Base-by-base conservation (phyloP, 2,329 filamentous ascomycete species). In the Bimuria novae-zelandiae region DNA sequence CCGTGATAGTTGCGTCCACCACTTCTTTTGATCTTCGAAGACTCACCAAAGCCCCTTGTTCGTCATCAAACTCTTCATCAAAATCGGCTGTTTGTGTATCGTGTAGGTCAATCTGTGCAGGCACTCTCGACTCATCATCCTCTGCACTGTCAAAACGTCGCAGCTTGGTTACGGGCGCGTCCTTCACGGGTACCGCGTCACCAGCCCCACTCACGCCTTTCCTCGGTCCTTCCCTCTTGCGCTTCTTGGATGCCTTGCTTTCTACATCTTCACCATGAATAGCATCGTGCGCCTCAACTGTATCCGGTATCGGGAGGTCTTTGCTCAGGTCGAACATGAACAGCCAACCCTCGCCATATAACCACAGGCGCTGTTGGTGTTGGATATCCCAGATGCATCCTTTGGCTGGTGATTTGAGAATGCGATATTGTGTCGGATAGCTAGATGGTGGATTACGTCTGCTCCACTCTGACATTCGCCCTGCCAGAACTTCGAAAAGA, bases 251-350 rank as follows among this genome's bases (percentile, higher is more conserved):
- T 11, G 41, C 48, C n/a, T 56, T 60, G 25, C 56, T 54, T 42
- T 56, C 19, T 47, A 44, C 32, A 50, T 61, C 51, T 52, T 68
- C 44, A 47, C 57, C 49, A 49, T 54, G 56, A 52, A 43, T 46
- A 27, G 33, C 7, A 33, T 36, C 47, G 17, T n/a, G 39, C 23
- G 29, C 36, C 12, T 54, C 50, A 1, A 52, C 43, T 7, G 56
- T 43, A 4, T 66, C 62, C 6, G 63, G 53, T 17, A 68, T 60
- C 1, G 65, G 56, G 43, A 94, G 81, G 70, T 96, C 88, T 64
- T 83, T 82, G 17, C 84, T 83, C 25, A 96, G 77, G 71, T 97
- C 92, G 55, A 99, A 84, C 92, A 97, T 97, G 77, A 90, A 92
- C 21, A 99, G 75, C 82, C 92, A 97, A 1, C 84, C 87, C 35